Percentiles rank a stretch among this genome's conserved stretches.
These are phyloP conservation scores for Miamiensis avidus DNA, from an alignment of 169 alveolate species.

Conservation along the genomic window DNA sequence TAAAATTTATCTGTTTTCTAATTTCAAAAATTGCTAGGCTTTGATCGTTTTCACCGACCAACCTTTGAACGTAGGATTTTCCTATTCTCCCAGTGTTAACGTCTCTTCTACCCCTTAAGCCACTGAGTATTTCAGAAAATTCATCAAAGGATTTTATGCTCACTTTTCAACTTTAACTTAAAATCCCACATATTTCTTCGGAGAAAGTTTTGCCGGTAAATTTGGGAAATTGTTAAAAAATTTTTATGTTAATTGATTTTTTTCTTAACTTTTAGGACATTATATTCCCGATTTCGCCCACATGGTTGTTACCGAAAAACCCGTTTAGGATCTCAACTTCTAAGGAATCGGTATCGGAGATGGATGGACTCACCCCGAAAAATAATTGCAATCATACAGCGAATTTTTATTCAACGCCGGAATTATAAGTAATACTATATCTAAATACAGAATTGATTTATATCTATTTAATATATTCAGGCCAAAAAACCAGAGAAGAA, in stretches of 20 bases:
- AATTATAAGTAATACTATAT: constrained; percentile 8
- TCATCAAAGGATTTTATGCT: constrained; percentile 14
- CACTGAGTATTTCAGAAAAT: constrained; percentile 15
- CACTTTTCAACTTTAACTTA: constrained; percentile 13
- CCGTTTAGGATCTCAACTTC: constrained; percentile 27
- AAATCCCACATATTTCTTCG: constrained; percentile 36
- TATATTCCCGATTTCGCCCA: constrained; percentile 40
- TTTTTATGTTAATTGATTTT: too few species aligned
- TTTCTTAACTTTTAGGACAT: too few species aligned
- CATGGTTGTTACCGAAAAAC: constrained; percentile 3
- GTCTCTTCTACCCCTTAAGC: too few species aligned
- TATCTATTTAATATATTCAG: too few species aligned
- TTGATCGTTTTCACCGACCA: too few species aligned
- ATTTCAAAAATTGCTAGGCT: too few species aligned
- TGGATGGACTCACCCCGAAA: constrained; percentile 31
- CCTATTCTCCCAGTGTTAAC: too few species aligned
- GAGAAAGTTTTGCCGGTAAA: constrained; percentile 57
- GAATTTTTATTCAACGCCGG: constrained; percentile 5
- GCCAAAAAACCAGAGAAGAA: too few species aligned
- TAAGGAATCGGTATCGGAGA: constrained; percentile 50
- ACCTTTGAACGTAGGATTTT: too few species aligned
- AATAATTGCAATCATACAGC: constrained; percentile 10
- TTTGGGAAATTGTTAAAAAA: too few species aligned
- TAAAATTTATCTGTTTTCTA: too few species aligned
- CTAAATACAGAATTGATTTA: too few species aligned